These are phyloP conservation scores for Phytophthora foliorum DNA, from an alignment of 352 stramenopile genomes.

Conservation along the genomic window DNA sequence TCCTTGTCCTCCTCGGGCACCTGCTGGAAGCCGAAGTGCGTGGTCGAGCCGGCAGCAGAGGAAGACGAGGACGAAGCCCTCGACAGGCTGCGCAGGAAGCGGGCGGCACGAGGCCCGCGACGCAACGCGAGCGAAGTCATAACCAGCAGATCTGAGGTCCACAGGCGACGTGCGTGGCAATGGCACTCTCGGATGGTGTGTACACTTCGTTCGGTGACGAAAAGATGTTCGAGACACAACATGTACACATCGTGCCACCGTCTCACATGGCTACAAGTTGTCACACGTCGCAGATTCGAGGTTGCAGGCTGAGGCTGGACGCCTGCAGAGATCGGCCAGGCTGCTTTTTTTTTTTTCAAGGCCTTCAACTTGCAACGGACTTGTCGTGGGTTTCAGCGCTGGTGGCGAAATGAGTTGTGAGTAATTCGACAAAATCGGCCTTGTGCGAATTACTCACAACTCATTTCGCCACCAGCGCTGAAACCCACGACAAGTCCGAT, in stretches of 20 bases:
- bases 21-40: conserved; percentile 92
- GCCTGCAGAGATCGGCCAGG: too few relatives aligned
- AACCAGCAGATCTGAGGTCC: conserved; percentile 21
- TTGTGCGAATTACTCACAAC: too few relatives aligned
- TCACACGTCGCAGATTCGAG: too few relatives aligned
- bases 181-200: not conserved
- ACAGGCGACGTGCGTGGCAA: conserved; percentile 7
- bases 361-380: conserved; percentile 25
- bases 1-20: conserved; percentile 95
- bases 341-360: too few relatives aligned
- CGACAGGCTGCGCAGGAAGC: conserved; percentile 30
- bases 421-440: too few relatives aligned
- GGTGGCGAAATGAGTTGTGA: too few relatives aligned
- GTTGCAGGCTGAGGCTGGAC: too few relatives aligned
- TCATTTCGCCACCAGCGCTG: too few relatives aligned
- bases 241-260: not conserved
- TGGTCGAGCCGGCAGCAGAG: conserved; percentile 49
- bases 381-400: not conserved
- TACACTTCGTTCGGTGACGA: too few relatives aligned
- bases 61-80: conserved; percentile 4
- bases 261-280: too few relatives aligned
- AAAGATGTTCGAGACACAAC: not conserved
- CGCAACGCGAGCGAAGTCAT: conserved; percentile 31
- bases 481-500: conserved; percentile 36
- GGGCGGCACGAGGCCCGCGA: conserved; percentile 19